Evolutionary conservation across 306 rosid species (phyloP).

Genomic region (Cajanus cajan): DNA sequence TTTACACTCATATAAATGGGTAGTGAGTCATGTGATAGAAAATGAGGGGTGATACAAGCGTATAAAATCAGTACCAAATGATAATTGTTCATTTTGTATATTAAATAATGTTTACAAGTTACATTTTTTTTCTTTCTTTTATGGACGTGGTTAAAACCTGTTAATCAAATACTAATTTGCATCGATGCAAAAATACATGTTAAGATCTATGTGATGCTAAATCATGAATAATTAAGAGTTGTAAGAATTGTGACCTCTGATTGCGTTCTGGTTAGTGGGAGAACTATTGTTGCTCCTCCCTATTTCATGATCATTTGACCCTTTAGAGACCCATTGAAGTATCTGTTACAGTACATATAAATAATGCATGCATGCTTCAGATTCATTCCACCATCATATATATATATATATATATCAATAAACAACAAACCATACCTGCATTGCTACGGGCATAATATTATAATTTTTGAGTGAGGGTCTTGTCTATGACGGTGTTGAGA

Average conservation of each 20-base stretch:
- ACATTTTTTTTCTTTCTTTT: no score
- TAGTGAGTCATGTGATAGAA: no score
- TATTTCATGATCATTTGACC: constrained; percentile 34
- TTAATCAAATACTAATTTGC: no score
- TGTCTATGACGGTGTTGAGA: constrained; percentile 25
- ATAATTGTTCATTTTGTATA: no score
- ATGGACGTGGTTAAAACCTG: no score
- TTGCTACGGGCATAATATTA: constrained; percentile 11
- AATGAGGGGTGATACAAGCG: no score
- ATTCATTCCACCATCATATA: not conserved
- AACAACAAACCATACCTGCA: constrained; percentile 26
- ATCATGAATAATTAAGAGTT: not conserved
- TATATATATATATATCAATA: not conserved
- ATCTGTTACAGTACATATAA: constrained; percentile 35
- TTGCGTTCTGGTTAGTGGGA: not conserved
- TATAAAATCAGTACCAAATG: no score
- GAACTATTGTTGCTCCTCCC: constrained; percentile 25
- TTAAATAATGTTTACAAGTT: no score
- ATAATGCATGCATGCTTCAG: not conserved
- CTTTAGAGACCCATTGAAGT: constrained; percentile 50
- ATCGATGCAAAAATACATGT: no score
- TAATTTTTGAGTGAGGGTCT: not conserved
- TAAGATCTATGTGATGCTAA: no score
- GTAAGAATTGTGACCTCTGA: not conserved
- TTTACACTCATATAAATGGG: no score